Base-by-base conservation (phyloP, 1,139 yeast species). In the Wickerhamomyces sp. region DNA sequence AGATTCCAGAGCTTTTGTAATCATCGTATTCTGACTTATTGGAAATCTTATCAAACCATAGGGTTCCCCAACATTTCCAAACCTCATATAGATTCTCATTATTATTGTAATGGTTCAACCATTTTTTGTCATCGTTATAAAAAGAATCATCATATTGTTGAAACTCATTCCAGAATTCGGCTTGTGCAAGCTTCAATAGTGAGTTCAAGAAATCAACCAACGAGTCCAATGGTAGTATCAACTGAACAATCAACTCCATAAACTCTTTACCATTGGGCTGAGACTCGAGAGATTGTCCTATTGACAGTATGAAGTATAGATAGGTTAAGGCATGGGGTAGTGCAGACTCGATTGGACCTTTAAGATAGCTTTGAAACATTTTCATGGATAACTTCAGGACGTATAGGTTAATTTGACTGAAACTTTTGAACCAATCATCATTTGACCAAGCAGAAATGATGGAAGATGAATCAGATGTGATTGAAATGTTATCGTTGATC, bases 31-130 rank as follows among this genome's bases (percentile, higher is more conserved):
- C 84, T 3, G 69, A 69, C 53, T 80, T 80, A 30, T 64, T 53
- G 26, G 65, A 64, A 37, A 82, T 67, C 39, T 71, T 70, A 62
- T 85, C 91, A 64, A 79, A 85, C 91, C 93, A 85, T 37, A 85
- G 64, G 0, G 90, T 79, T 3, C 94, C 94, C 90, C 93, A 84
- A 58, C 90, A 81, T 60, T 81, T 81, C 90, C 91, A 84, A 30
- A 81, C 86, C 64, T 85, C 94, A 36, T 86, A 79, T 44, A 85
- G 66, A 40, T 71, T 75, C 62, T 84, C 93, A 58, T 78, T 72
- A 37, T 73, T 69, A 48, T 77, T 72, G 58, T 79, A 81, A 26
- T 60, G 58, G 7, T 49, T 46, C 15, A 55, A 34, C 48, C 54
- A 54, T 36, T 66, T 47, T 27, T 41, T 34, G 4, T 60, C 61